These are phyloP conservation scores for Mycosphaerelloides madeirae DNA, from an alignment of 2,329 filamentous ascomycete genomes.

Conservation along the genomic window DNA sequence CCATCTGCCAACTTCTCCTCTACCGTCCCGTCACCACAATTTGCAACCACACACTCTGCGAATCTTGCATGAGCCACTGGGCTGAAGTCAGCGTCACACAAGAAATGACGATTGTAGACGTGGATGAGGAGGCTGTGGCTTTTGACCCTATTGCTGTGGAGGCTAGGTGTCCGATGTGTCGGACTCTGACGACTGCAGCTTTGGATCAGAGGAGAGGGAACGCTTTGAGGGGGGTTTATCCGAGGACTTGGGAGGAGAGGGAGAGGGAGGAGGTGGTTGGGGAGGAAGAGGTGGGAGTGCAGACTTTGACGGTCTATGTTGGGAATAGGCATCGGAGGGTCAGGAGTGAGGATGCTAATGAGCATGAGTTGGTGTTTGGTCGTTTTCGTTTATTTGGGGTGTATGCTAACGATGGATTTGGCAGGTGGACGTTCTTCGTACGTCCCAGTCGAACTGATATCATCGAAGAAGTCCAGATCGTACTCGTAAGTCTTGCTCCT, in stretches of 20 bases:
- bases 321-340: slow-evolving; percentile 38
- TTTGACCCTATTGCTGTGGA: slow-evolving; percentile 31
- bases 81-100: slow-evolving; percentile 38
- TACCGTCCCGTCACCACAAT: slow-evolving; percentile 39
- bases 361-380: no score
- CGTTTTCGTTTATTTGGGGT: no score
- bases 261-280: slow-evolving; percentile 32
- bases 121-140: slow-evolving; percentile 33
- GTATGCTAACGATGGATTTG: no score
- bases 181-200: slow-evolving; percentile 36
- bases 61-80: slow-evolving; percentile 45
- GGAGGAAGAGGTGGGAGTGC: slow-evolving; percentile 26
- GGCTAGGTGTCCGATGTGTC: slow-evolving; percentile 45
- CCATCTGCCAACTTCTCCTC: slow-evolving; percentile 44
- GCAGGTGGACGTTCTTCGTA: slow-evolving; percentile 44
- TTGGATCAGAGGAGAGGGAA: slow-evolving; percentile 26
- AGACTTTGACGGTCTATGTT: slow-evolving; percentile 42
- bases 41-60: slow-evolving; percentile 43
- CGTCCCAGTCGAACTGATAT: slow-evolving; percentile 41
- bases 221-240: slow-evolving; percentile 35
- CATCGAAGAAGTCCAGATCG: slow-evolving; percentile 41
- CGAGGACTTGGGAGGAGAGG: slow-evolving; percentile 34
- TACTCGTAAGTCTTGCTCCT: no score
- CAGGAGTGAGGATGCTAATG: slow-evolving; percentile 27
- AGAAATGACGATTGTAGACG: slow-evolving; percentile 37